Base-by-base conservation (phyloP, 108 stramenopile species). In the Cyclostephanos tholiformis region DNA sequence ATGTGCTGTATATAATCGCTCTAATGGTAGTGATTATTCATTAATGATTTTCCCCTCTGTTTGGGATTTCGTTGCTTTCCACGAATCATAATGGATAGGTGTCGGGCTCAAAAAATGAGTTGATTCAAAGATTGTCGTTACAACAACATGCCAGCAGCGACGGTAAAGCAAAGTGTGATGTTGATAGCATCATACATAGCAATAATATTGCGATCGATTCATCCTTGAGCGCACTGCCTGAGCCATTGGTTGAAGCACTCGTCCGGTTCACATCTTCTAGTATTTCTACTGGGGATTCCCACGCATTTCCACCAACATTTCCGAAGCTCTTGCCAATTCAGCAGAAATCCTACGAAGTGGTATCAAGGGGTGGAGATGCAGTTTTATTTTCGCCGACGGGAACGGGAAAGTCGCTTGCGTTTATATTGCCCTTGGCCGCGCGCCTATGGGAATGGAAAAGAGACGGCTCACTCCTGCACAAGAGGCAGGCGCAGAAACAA, bases 361-460 rank as follows among this genome's bases (percentile, higher is more conserved):
- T 87, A 20, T 48, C 68, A 35, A 48, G 80, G 26, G 86, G 86
- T 49, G 50, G 57, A 38, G 86, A 87, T 52, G 61, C 84, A 0
- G 82, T 87, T 44, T 32, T 87, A 27, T 74, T 80, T 38, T 69
- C 84, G 14, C 86, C 86, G 17, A 85, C 85, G 11, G 85, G 81
- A 16, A 71, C 78, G 1, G 85, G 85, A 22, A 85, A 85, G 53
- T 80, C 85, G 14, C 59, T 85, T 2, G 85, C 67, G 2, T 85
- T 76, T 49, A 64, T 83, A 22, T 36, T 83, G 19, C 82, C 85
- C 19, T 75, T 85, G 38, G 65, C 74, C 38, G 68, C 66, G 17
- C 65, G 72, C 36, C 62, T 82, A 49, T 60, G 49, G 25, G 62
- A 19, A 9, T 70, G 81, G 79, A 82, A 81, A 60, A 20, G 50